phyloP scores from a whole-genome alignment of 2,329 filamentous ascomycete genomes.

The Colletotrichum brevisporum region DNA sequence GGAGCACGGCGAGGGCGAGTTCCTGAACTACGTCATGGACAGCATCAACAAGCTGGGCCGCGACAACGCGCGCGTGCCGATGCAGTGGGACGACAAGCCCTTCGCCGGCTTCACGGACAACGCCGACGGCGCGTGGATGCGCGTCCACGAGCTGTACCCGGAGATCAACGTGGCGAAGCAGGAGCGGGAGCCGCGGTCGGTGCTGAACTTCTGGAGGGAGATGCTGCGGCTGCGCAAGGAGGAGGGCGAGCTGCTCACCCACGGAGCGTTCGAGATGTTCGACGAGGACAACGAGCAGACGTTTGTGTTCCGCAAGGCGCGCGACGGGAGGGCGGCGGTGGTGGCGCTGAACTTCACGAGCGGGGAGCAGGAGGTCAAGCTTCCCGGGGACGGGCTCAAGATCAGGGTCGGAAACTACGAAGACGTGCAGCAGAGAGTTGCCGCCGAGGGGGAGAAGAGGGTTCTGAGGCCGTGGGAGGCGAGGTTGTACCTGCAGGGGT shows the following conservation, averaged over 20 bases:
- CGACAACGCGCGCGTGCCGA: conserved; percentile 77
- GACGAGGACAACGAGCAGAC: conserved; percentile 61
- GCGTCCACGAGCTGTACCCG: conserved; percentile 69
- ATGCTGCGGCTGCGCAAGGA: conserved; percentile 68
- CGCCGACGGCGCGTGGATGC: conserved; percentile 67
- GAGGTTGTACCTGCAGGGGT: conserved; percentile 48
- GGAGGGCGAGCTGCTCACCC: conserved; percentile 71
- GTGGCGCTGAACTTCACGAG: conserved; percentile 57
- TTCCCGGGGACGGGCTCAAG: conserved; percentile 41
- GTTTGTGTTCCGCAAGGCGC: conserved; percentile 61
- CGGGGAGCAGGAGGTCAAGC: conserved; percentile 47
- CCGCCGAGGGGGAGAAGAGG: conserved; percentile 30
- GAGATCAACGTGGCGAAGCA: conserved; percentile 70
- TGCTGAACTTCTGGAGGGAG: conserved; percentile 73
- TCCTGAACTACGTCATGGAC: conserved; percentile 61
- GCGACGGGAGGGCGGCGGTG: conserved; percentile 47
- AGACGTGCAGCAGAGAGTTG: conserved; percentile 42
- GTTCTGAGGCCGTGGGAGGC: conserved; percentile 53
- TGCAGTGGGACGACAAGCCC: conserved; percentile 72
- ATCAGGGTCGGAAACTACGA: conserved; percentile 50
- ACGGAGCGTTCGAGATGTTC: conserved; percentile 70
- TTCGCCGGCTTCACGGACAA: conserved; percentile 74
- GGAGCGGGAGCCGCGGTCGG: conserved; percentile 57
- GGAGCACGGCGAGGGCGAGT: conserved; percentile 59
- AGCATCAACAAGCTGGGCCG: conserved; percentile 72